Base-by-base conservation (phyloP, 208 protist genomes). In the Crithidia mellificae region DNA sequence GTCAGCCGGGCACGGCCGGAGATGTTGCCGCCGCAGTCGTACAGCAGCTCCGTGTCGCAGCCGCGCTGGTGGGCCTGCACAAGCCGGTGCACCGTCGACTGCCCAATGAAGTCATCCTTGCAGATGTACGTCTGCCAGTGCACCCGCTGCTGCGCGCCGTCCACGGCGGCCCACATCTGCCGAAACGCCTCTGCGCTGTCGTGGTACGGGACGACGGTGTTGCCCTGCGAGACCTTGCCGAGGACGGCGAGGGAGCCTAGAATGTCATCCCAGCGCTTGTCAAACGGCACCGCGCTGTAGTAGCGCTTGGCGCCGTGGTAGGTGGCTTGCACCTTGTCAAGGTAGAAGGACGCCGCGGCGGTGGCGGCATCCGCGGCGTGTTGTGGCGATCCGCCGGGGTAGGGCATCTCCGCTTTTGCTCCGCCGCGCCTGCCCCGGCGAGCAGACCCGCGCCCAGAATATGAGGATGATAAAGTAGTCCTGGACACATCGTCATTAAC, bases 51-150 rank as follows among this genome's bases (percentile, higher is more conserved):
- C 24, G 88, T 91, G 17, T 80, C 50, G 67, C 91, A 94, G 43
- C 83, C 84, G 32, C 94, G 87, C 24, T 71, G 52, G 24, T 85
- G 80, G 1, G 94, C 94, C 49, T 85, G 62, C 17, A 84, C 80
- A 46, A 98, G 70, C 22, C 87, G 81, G 14, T 63, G 32, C 9
- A 97, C 67, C 22, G 94, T 97, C 15, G 68, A 43, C 53, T 79
- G 63, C 2, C 94, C 94, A 12, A 96, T 82, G 46, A 75, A 59
- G 66, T 98, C 94, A 62, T 96, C 88, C 54, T 96, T 96, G 71
- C 91, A 95, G 43, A 97, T 98, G 76, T 98, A 98, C n/a, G 91
- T 96, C 72, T 96, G 88, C 92, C 91, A 95, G 24, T 90, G 68
- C 50, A 96, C 88, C 57, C 83, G 82, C 47, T 80, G 44, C 20